Percentiles rank a stretch among this genome's conserved stretches.
phyloP scores from a whole-genome alignment of 208 protist genomes.

The Trypanosoma avium region DNA sequence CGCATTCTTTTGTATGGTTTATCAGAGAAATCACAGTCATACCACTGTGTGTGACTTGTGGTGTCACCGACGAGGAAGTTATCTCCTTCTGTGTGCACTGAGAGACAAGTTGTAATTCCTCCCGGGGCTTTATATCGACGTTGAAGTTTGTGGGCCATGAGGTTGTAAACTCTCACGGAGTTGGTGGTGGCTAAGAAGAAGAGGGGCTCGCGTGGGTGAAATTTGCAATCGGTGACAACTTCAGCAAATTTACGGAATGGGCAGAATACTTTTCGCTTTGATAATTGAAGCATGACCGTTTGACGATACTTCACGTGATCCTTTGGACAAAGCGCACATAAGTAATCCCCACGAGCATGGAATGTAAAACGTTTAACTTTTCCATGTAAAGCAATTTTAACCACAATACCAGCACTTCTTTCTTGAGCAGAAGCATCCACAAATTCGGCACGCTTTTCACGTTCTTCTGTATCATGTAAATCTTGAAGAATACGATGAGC shows the following conservation, averaged over 20 bases:
- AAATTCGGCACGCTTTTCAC: constrained; percentile 90
- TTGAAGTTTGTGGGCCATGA: constrained; percentile 94
- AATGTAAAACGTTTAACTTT: constrained; percentile 90
- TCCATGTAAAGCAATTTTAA: constrained; percentile 89
- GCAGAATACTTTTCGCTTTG: constrained; percentile 91
- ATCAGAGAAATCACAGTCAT: constrained; percentile 97
- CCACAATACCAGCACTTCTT: constrained; percentile 78
- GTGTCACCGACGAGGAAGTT: constrained; percentile 95
- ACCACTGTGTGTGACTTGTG: constrained; percentile 95
- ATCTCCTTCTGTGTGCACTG: constrained; percentile 96
- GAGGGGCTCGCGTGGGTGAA: constrained; percentile 98
- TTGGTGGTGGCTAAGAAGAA: constrained; percentile 97
- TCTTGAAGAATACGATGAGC: constrained; percentile 69
- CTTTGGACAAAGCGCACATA: constrained; percentile 90
- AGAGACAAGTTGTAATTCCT: constrained; percentile 92
- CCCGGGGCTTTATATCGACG: constrained; percentile 94
- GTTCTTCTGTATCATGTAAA: constrained; percentile 84
- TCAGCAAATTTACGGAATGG: constrained; percentile 92
- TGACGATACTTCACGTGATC: constrained; percentile 93
- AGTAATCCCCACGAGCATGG: constrained; percentile 88
- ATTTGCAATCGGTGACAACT: constrained; percentile 92
- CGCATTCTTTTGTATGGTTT: constrained; percentile 96
- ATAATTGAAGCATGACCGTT: constrained; percentile 92
- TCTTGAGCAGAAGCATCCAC: constrained; percentile 71
- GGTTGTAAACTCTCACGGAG: constrained; percentile 97